Percentiles rank a stretch among this genome's conserved stretches.
Evolutionary conservation across 2,329 filamentous ascomycete genomes (phyloP).

Genomic region (Neurospora crassa): DNA sequence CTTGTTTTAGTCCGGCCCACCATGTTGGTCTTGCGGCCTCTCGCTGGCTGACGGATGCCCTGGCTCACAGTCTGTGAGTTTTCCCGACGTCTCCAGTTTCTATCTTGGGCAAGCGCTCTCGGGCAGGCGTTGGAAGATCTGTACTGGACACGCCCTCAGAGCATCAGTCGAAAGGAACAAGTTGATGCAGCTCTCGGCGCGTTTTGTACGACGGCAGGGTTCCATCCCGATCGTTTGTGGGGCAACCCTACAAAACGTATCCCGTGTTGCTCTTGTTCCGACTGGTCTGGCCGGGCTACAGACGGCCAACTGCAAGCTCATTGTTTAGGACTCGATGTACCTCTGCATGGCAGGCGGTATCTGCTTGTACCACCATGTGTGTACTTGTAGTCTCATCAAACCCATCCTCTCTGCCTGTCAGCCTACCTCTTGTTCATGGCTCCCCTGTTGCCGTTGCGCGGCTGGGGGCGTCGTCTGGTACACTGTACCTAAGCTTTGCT

Average conservation of each 20-base stretch:
- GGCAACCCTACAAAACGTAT: constrained; percentile 8
- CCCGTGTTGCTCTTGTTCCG: constrained; percentile 10
- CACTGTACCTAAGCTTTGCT: background rate
- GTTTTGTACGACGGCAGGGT: constrained; percentile 3
- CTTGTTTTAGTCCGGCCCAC: background rate
- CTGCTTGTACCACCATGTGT: constrained; percentile 16
- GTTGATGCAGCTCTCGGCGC: background rate
- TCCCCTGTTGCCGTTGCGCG: constrained; percentile 2
- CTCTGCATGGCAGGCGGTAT: constrained; percentile 17
- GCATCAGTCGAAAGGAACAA: background rate
- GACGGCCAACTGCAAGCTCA: constrained; percentile 8
- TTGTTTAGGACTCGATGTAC: constrained; percentile 13
- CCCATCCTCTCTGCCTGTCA: constrained; percentile 12
- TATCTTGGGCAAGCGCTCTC: background rate
- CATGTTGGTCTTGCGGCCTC: background rate
- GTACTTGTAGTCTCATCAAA: constrained; percentile 9
- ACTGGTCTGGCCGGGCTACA: constrained; percentile 8
- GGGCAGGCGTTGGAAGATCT: background rate
- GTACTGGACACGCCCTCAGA: background rate
- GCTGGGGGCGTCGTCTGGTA: background rate
- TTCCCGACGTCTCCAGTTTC: background rate
- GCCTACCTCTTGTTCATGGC: constrained; percentile 4
- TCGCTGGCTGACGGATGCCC: background rate
- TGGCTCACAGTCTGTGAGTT: background rate
- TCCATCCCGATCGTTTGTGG: constrained; percentile 13